phyloP scores from a whole-genome alignment of 2,329 filamentous ascomycete species.

The Monosporascus ibericus region DNA sequence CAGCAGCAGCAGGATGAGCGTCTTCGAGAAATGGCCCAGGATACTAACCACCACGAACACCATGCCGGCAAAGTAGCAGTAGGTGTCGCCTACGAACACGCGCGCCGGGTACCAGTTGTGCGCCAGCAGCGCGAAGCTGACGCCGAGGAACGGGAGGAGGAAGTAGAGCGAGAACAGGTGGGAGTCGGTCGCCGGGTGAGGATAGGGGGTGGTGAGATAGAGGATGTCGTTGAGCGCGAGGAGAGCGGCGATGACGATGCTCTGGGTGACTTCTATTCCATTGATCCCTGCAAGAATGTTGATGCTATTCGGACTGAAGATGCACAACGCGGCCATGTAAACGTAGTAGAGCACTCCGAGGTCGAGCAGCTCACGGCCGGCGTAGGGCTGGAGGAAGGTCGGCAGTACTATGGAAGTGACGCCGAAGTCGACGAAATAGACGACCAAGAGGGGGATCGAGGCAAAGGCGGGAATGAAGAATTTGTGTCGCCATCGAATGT shows the following conservation, averaged over 20 bases:
- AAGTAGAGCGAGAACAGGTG: constrained; percentile 96
- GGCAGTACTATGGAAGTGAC: constrained; percentile 94
- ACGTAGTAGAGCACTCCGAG: constrained; percentile 81
- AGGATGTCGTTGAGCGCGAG: constrained; percentile 81
- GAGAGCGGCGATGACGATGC: constrained; percentile 78
- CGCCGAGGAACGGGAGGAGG: constrained; percentile 87
- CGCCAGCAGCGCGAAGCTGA: constrained; percentile 75
- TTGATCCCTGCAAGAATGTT: constrained; percentile 99
- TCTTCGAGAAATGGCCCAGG: constrained; percentile 96
- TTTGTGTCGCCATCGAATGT: constrained; percentile 98
- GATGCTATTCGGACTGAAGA: constrained; percentile 98
- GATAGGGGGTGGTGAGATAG: constrained; percentile 78
- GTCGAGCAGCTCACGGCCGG: constrained; percentile 74
- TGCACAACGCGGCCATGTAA: constrained; percentile 94
- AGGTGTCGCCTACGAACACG: constrained; percentile 97
- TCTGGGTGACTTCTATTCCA: constrained; percentile 93
- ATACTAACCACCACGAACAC: constrained; percentile 97
- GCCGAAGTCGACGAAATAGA: constrained; percentile 98
- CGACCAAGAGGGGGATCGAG: constrained; percentile 84
- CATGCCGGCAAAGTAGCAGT: constrained; percentile 99
- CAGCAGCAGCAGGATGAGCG: constrained; percentile 79
- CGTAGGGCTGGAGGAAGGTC: constrained; percentile 72
- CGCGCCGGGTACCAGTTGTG: constrained; percentile 96
- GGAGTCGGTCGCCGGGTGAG: constrained; percentile 89
- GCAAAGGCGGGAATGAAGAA: constrained; percentile 95